Conservation (phyloP, 228 moss, liverwort and hornwort genomes). For the Sphagnum magellanicum region DNA sequence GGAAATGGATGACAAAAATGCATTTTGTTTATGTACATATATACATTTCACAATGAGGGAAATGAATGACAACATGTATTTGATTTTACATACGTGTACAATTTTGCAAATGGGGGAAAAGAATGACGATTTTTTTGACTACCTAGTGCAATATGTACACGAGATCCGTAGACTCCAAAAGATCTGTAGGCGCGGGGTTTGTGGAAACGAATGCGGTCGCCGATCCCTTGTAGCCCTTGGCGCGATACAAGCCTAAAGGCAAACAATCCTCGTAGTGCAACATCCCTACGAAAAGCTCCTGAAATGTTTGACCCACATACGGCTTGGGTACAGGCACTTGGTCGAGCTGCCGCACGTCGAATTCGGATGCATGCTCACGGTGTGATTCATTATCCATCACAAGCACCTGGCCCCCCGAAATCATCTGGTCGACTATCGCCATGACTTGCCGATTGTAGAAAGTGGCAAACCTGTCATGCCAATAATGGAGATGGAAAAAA, state of each 20-base stretch:
- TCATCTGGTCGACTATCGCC: slow-evolving; percentile 77
- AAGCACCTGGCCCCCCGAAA: slow-evolving; percentile 74
- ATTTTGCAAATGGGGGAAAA: too few species aligned
- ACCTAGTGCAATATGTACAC: slow-evolving; percentile 39
- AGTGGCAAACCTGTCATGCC: slow-evolving; percentile 69
- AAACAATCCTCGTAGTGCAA: slow-evolving; percentile 35
- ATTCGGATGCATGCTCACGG: slow-evolving; percentile 26
- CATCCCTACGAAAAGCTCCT: slow-evolving; percentile 48
- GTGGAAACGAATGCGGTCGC: slow-evolving; percentile 73
- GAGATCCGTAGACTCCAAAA: slow-evolving; percentile 39
- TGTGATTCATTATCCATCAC: slow-evolving; percentile 17
- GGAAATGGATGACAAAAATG: too few species aligned
- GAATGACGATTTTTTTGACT: too few species aligned
- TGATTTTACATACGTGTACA: too few species aligned
- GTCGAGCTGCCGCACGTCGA: slow-evolving; percentile 49
- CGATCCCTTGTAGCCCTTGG: slow-evolving; percentile 38
- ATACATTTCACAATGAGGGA: too few species aligned
- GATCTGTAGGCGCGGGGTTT: slow-evolving; percentile 46
- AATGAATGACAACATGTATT: too few species aligned
- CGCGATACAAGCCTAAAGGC: slow-evolving; percentile 67
- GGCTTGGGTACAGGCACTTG: slow-evolving; percentile 67
- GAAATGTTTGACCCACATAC: slow-evolving; percentile 49
- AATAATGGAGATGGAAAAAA: neutral
- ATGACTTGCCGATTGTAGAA: slow-evolving; percentile 84
- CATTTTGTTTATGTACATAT: too few species aligned